phyloP scores from a whole-genome alignment of 257 asterid species.

The Nicotiana knightiana region DNA sequence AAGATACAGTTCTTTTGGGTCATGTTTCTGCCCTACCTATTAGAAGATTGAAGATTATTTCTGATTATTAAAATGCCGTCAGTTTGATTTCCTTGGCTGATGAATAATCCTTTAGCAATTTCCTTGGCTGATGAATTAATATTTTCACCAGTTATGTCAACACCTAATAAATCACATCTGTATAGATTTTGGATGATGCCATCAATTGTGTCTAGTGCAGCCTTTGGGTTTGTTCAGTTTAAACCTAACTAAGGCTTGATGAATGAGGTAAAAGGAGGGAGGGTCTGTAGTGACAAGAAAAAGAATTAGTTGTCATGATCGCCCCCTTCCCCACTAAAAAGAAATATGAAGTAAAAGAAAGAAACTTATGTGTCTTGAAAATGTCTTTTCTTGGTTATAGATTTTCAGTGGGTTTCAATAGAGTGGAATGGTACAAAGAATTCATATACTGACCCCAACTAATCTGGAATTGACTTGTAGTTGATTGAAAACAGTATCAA shows the following conservation, averaged over 20 bases:
- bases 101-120: too few relatives aligned
- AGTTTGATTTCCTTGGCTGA: neutral
- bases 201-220: neutral
- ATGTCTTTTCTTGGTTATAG: neutral
- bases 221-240: neutral
- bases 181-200: neutral
- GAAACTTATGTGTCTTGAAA: neutral
- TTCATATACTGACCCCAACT: neutral
- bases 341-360: neutral
- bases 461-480: neutral
- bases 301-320: neutral
- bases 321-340: too few relatives aligned
- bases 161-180: neutral
- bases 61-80: neutral
- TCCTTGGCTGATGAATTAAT: neutral
- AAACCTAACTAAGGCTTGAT: neutral
- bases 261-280: neutral
- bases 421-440: neutral
- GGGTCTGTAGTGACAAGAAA: neutral
- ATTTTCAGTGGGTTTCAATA: neutral
- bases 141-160: neutral
- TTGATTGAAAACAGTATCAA: neutral
- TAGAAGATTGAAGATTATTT: neutral
- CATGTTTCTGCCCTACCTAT: too few relatives aligned
- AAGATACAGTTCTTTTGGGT: too few relatives aligned